Conservation (phyloP, 1,284 basidiomycete genomes). For the Fomitopsis pinicola region DNA sequence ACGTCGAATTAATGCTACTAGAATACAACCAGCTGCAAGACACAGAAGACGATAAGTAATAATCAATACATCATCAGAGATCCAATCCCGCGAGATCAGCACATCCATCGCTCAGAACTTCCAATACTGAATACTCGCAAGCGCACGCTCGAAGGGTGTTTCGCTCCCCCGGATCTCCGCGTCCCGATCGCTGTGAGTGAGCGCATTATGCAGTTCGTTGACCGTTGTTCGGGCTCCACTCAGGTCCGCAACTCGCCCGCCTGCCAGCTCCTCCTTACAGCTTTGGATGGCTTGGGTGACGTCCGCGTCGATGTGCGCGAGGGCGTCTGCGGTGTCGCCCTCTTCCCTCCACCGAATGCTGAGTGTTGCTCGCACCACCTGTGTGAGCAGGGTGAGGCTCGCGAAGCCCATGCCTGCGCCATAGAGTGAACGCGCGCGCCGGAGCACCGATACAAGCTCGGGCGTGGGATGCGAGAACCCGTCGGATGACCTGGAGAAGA, state of each 20-base stretch:
- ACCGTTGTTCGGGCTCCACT: constrained; percentile 41
- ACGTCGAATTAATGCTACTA: background rate
- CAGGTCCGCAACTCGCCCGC: constrained; percentile 46
- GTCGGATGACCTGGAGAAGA: constrained; percentile 40
- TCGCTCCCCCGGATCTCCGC: constrained; percentile 60
- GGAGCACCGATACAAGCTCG: constrained; percentile 46
- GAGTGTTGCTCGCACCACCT: constrained; percentile 52
- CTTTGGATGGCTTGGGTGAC: constrained; percentile 79
- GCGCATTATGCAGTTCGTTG: constrained; percentile 40
- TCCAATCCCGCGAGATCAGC: background rate
- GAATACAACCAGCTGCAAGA: background rate
- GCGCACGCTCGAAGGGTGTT: constrained; percentile 65
- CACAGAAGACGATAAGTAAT: background rate
- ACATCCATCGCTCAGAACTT: constrained; percentile 36
- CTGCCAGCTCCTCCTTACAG: constrained; percentile 64
- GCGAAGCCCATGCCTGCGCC: constrained; percentile 72
- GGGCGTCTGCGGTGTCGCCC: constrained; percentile 47
- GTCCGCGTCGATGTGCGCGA: constrained; percentile 66
- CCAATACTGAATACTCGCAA: constrained; percentile 55
- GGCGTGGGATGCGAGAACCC: constrained; percentile 41
- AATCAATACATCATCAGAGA: background rate
- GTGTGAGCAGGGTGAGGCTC: constrained; percentile 49
- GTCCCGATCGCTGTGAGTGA: constrained; percentile 49
- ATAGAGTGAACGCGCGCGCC: constrained; percentile 59
- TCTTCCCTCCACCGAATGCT: constrained; percentile 60